phyloP scores from a whole-genome alignment of 1,284 basidiomycete species.

The Testicularia cyperi region DNA sequence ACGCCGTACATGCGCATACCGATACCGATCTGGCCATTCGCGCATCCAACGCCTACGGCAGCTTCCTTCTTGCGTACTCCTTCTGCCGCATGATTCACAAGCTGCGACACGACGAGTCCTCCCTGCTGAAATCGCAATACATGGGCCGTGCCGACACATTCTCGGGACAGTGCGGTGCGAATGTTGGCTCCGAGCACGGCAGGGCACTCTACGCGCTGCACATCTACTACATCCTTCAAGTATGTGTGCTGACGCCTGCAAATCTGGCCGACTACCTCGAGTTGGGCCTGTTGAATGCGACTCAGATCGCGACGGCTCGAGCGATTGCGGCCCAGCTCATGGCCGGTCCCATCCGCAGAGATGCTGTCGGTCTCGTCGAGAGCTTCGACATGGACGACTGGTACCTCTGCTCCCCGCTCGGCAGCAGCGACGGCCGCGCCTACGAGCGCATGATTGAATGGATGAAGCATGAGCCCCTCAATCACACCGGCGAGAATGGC shows the following conservation, averaged over 20 bases:
- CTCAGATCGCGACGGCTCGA: slow-evolving; percentile 18
- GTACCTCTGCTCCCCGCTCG: slow-evolving; percentile 48
- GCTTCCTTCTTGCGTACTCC: slow-evolving; percentile 27
- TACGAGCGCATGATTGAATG: slow-evolving; percentile 51
- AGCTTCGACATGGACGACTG: slow-evolving; percentile 50
- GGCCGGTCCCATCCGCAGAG: slow-evolving; percentile 20
- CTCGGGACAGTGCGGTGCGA: slow-evolving; percentile 8
- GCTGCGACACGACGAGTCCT: slow-evolving; percentile 1
- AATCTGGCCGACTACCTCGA: slow-evolving; percentile 24
- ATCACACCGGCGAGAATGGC: slow-evolving; percentile 34
- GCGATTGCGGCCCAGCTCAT: slow-evolving; percentile 8
- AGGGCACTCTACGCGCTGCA: slow-evolving; percentile 18
- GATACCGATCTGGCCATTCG: slow-evolving; percentile 37
- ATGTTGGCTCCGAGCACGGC: slow-evolving; percentile 2
- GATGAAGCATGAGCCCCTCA: slow-evolving; percentile 50
- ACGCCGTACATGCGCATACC: slow-evolving; percentile 23
- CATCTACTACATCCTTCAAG: slow-evolving; percentile 36
- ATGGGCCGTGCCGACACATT: not conserved
- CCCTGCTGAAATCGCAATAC: no score
- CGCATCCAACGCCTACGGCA: slow-evolving; percentile 37
- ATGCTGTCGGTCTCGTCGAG: slow-evolving; percentile 41
- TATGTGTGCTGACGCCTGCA: slow-evolving; percentile 27
- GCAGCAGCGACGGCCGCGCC: slow-evolving; percentile 38
- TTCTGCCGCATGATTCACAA: slow-evolving; percentile 20
- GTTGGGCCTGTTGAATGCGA: slow-evolving; percentile 4